Evolutionary conservation across 1,284 basidiomycete species (phyloP).

Genomic region (Porogramme epimiltina): DNA sequence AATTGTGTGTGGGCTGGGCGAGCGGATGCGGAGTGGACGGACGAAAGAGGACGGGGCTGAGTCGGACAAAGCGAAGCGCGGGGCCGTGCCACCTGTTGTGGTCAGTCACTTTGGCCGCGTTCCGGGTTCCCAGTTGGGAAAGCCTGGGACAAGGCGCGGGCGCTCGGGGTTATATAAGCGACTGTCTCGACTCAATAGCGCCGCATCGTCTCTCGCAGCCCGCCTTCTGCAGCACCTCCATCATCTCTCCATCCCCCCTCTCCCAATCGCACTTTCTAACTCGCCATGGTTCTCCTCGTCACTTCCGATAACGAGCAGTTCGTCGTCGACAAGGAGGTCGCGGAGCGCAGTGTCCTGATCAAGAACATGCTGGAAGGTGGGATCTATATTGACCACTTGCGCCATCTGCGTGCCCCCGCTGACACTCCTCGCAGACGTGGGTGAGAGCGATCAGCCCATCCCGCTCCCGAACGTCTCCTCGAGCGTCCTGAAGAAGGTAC

Average conservation of each 20-base stretch:
- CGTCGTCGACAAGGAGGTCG: conserved; percentile 91
- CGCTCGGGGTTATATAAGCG: conserved; percentile 15
- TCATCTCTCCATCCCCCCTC: conserved; percentile 17
- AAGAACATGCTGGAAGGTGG: conserved; percentile 99
- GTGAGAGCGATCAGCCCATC: conserved; percentile 90
- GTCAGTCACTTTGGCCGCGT: no score
- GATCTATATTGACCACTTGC: background rate
- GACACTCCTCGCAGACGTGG: conserved; percentile 84
- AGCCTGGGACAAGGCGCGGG: conserved; percentile 32
- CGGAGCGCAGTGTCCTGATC: conserved; percentile 94
- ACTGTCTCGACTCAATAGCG: conserved; percentile 7
- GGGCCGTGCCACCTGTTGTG: background rate
- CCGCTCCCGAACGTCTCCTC: conserved; percentile 97
- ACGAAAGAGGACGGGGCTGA: background rate
- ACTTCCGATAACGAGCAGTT: conserved; percentile 98
- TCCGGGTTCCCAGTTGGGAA: no score
- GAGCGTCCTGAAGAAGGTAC: conserved; percentile 93
- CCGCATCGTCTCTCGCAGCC: conserved; percentile 4
- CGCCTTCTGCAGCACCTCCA: conserved; percentile 26
- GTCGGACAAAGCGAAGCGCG: background rate
- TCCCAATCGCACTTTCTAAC: conserved; percentile 7
- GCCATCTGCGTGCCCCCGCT: background rate
- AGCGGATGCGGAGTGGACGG: no score
- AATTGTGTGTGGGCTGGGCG: no score
- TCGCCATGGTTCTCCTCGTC: conserved; percentile 75